phyloP scores from a whole-genome alignment of 2,329 filamentous ascomycete genomes.

The Fusarium chaquense region DNA sequence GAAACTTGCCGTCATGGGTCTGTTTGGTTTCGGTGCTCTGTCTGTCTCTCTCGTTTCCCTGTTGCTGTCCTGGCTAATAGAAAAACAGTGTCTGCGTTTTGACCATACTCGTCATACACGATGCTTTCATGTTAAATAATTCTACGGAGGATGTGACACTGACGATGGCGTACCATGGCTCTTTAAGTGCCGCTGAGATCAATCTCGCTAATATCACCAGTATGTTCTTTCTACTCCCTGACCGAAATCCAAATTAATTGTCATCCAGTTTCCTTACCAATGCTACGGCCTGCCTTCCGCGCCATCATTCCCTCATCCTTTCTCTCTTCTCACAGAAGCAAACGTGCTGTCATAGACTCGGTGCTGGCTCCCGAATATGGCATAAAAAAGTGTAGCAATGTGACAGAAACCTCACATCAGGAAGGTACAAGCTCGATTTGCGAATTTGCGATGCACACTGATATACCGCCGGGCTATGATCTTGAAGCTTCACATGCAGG shows the following conservation, averaged over 20 bases:
- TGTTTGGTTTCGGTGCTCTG: constrained; percentile 49
- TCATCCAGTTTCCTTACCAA: constrained; percentile 32
- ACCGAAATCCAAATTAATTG: rapidly evolving
- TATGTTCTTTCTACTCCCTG: not conserved
- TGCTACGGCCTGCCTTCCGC: constrained; percentile 33
- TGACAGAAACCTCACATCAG: not conserved
- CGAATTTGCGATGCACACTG: constrained; percentile 12
- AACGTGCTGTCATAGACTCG: constrained; percentile 4
- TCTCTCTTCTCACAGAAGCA: constrained; percentile 13
- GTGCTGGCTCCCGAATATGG: constrained; percentile 6
- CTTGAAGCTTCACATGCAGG: constrained; percentile 24
- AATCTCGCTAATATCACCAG: constrained; percentile 47
- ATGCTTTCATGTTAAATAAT: constrained; percentile 33
- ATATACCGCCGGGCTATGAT: constrained; percentile 22
- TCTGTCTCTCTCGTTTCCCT: constrained; percentile 11
- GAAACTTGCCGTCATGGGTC: constrained; percentile 46
- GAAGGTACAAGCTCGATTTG: constrained; percentile 22
- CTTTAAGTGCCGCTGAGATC: constrained; percentile 46
- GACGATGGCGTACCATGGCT: constrained; percentile 42
- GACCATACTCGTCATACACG: constrained; percentile 43
- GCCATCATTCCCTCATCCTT: constrained; percentile 23
- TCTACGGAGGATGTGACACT: constrained; percentile 42
- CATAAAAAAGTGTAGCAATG: constrained; percentile 3
- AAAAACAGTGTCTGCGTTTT: constrained; percentile 38
- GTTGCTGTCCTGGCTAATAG: not conserved